These are phyloP conservation scores for Gnaphalium uliginosum DNA, from an alignment of 129 eudicot genomes.

Conservation along the genomic window DNA sequence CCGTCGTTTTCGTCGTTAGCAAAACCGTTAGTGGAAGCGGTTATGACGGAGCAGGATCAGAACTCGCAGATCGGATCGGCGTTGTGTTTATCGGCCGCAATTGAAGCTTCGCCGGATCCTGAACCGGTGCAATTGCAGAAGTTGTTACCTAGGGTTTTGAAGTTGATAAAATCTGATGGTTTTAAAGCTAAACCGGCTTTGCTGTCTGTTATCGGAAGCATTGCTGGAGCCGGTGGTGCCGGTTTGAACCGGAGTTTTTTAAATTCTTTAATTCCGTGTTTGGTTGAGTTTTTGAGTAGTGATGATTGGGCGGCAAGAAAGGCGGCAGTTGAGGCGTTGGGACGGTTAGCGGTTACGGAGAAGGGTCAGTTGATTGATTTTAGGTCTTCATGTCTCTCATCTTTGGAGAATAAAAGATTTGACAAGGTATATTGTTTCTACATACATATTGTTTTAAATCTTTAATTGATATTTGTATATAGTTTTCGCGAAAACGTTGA, in stretches of 20 bases:
- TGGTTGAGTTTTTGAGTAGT: conserved; percentile 57
- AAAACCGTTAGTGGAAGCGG: conserved; percentile 55
- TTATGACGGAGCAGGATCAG: conserved; percentile 60
- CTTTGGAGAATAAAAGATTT: conserved; percentile 69
- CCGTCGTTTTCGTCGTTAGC: conserved; percentile 49
- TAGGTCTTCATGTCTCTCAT: conserved; percentile 51
- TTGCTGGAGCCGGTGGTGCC: conserved; percentile 55
- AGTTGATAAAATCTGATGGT: conserved; percentile 49
- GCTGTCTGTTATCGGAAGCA: conserved; percentile 60
- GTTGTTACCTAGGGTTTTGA: conserved; percentile 57
- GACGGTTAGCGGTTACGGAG: conserved; percentile 54
- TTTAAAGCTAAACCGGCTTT: conserved; percentile 75
- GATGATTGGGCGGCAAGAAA: conserved; percentile 90
- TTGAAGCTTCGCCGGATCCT: conserved; percentile 59
- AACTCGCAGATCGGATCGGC: conserved; percentile 73
- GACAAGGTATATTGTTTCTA: conserved; percentile 59
- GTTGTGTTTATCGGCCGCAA: conserved; percentile 72
- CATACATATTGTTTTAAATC: neutral
- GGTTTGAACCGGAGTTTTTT: conserved; percentile 39
- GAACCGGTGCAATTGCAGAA: conserved; percentile 55
- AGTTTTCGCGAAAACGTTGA: too few relatives aligned
- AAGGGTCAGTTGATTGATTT: conserved; percentile 35
- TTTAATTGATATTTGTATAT: too few relatives aligned
- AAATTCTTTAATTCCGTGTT: conserved; percentile 41
- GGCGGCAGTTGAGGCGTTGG: conserved; percentile 77